phyloP scores from a whole-genome alignment of 805 yeast species.

The Saccharomycopsis malanga region DNA sequence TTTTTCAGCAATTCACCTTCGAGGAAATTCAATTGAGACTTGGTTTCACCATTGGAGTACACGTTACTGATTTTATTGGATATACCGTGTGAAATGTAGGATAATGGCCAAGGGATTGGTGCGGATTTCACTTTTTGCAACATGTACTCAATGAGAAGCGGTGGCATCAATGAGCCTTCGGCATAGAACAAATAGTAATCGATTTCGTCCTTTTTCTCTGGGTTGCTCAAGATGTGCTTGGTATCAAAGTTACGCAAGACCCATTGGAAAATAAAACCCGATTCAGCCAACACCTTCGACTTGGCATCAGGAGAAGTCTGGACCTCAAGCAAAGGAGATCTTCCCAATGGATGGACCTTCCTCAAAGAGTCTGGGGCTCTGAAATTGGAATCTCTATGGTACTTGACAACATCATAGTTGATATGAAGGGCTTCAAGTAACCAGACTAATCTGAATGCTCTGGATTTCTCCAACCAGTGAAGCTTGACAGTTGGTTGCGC shows the following conservation, averaged over 20 bases:
- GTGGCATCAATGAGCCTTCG: slow-evolving; percentile 58
- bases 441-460: slow-evolving; percentile 59
- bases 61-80: slow-evolving; percentile 40
- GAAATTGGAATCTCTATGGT: slow-evolving; percentile 42
- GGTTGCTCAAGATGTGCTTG: slow-evolving; percentile 34
- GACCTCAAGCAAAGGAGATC: slow-evolving; percentile 52
- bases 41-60: slow-evolving; percentile 44
- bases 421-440: slow-evolving; percentile 52
- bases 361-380: slow-evolving; percentile 44
- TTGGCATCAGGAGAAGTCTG: slow-evolving; percentile 29
- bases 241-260: slow-evolving; percentile 45
- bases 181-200: slow-evolving; percentile 48
- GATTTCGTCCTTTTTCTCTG: slow-evolving; percentile 36
- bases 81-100: slow-evolving; percentile 37
- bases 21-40: slow-evolving; percentile 33
- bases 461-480: slow-evolving; percentile 42
- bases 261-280: slow-evolving; percentile 52
- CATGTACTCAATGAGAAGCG: slow-evolving; percentile 33
- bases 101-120: slow-evolving; percentile 42
- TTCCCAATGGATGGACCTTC: slow-evolving; percentile 55
- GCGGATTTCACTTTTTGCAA: slow-evolving; percentile 33
- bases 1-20: slow-evolving; percentile 34
- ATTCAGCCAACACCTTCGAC: slow-evolving; percentile 41
- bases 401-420: slow-evolving; percentile 47
- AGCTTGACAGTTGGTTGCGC: not conserved